Base-by-base conservation (phyloP, 257 asterid species). In the Solanum chmielewskii region DNA sequence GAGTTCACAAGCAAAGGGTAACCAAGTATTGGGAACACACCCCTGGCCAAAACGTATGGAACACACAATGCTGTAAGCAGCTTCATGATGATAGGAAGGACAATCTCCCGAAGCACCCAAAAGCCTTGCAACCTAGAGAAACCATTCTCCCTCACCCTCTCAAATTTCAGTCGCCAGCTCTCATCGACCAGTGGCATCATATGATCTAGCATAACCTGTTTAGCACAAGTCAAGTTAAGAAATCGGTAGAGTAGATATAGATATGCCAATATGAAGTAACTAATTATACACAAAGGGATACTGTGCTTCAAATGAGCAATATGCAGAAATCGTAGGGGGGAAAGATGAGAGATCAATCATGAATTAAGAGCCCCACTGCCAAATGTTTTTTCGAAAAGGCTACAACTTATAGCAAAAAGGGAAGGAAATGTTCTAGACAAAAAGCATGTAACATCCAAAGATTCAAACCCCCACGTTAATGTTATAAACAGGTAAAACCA, bases 181-280 rank as follows among this genome's bases (percentile, higher is more conserved):
- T 96, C 98, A n/a, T 97, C 99, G 87, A 95, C 89, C 87, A 97
- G 89, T 6, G 99, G 99, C 97, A 94, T 91, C 95, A 96, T 93
- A 89, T 96, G 98, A 87, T 97, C 99, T 89, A 97, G 91, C 96
- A 95, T 97, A 31, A 96, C 99, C 99, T 97, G 90, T 88, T 71
- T 68, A 39, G 86, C 86, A 47, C 35, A 87, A 75, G 75, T 52
- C 86, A 81, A 49, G 69, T 47, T 31, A 89, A 23, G 23, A n/a
- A 21, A 41, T 12, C 16, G 18, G 69, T 49, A 7, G 5, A n/a
- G 59, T 14, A 12, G n/a, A 29, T 47, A 47, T 29, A 10, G 62
- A 29, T 41, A 80, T 29, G 45, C 29, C 41, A 49, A 47, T 10
- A 20, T 81, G 31, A 47, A 80, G 27, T 29, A 80, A 80, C 64